Evolutionary conservation across 2,329 filamentous ascomycete genomes (phyloP).

Genomic region (Daldinia sp.): DNA sequence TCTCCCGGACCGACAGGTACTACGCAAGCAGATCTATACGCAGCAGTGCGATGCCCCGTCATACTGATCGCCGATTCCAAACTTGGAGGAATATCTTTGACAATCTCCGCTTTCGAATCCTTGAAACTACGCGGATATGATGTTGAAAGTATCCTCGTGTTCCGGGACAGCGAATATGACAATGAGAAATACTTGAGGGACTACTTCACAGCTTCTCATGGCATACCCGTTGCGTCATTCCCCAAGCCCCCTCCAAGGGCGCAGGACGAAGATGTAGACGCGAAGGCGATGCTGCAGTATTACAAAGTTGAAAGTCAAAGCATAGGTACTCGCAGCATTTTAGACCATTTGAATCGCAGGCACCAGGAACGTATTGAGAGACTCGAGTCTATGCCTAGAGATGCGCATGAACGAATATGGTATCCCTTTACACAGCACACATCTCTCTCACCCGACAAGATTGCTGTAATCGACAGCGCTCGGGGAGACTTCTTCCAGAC

Average conservation of each 20-base stretch:
- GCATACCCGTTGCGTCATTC: constrained; percentile 64
- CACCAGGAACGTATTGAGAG: constrained; percentile 65
- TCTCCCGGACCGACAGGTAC: constrained; percentile 80
- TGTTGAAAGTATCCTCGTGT: constrained; percentile 73
- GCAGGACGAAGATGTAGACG: constrained; percentile 54
- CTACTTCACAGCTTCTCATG: constrained; percentile 70
- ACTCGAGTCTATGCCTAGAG: constrained; percentile 73
- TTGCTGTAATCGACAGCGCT: constrained; percentile 81
- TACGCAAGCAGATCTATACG: constrained; percentile 80
- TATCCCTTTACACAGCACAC: constrained; percentile 88
- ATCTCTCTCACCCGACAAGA: constrained; percentile 65
- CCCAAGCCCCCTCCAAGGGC: constrained; percentile 65
- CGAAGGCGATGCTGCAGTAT: constrained; percentile 67
- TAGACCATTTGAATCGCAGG: constrained; percentile 59
- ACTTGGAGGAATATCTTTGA: constrained; percentile 81
- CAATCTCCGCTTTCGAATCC: constrained; percentile 82
- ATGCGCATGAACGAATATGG: constrained; percentile 75
- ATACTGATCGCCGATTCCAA: constrained; percentile 78
- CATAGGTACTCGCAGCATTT: constrained; percentile 52
- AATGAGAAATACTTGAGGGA: constrained; percentile 73
- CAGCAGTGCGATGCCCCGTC: constrained; percentile 75
- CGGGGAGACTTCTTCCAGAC: constrained; percentile 82
- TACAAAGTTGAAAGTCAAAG: constrained; percentile 61
- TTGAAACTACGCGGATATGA: constrained; percentile 81
- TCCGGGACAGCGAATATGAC: constrained; percentile 74